These are phyloP conservation scores for Coprinellus micaceus DNA, from an alignment of 768 basidiomycete genomes.

Conservation along the genomic window DNA sequence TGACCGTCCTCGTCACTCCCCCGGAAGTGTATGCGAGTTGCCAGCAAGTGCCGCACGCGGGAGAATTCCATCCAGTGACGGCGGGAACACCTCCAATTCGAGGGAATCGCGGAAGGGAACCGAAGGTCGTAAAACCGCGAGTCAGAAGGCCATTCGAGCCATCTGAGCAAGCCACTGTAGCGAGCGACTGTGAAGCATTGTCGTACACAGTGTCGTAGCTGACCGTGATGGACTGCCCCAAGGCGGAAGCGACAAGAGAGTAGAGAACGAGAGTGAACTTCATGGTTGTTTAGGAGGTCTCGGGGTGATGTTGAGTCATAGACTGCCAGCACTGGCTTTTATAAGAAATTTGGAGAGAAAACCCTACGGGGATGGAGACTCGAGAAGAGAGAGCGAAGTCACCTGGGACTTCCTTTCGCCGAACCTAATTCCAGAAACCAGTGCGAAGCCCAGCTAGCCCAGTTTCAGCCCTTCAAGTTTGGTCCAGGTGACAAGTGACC, in stretches of 20 bases:
- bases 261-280: constrained; percentile 26
- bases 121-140: constrained; percentile 45
- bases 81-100: constrained; percentile 54
- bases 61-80: constrained; percentile 48
- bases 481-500: too few species aligned
- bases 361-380: not conserved
- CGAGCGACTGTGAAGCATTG: constrained; percentile 33
- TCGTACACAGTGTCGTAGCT: constrained; percentile 53
- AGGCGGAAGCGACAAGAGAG: constrained; percentile 20
- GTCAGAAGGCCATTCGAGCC: constrained; percentile 49
- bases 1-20: constrained; percentile 35
- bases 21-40: constrained; percentile 40
- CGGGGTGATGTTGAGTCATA: not conserved
- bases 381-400: not conserved
- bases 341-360: too few species aligned
- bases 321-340: too few species aligned
- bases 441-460: not conserved
- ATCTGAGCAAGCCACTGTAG: constrained; percentile 42
- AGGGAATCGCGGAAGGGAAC: constrained; percentile 53
- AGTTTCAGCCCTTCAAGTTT: not conserved
- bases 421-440: constrained; percentile 6
- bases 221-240: constrained; percentile 19
- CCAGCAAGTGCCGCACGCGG: constrained; percentile 61
- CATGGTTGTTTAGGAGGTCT: constrained; percentile 22
- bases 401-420: not conserved